These are phyloP conservation scores for Melampsora abietis-canadensis DNA, from an alignment of 1,284 basidiomycete species.

Conservation along the genomic window DNA sequence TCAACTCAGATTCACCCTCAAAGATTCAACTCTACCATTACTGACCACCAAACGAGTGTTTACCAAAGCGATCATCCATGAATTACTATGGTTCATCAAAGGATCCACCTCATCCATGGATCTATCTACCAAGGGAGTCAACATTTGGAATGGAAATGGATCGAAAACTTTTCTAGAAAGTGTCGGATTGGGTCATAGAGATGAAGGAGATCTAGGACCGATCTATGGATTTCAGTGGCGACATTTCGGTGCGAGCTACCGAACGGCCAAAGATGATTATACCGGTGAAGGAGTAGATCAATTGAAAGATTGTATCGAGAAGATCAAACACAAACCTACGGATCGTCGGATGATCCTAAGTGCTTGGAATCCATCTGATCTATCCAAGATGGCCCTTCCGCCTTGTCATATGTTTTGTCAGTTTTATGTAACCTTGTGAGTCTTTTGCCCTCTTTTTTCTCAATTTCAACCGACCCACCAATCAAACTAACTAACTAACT, in stretches of 20 bases:
- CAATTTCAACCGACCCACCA: too few species aligned
- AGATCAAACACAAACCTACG: slow-evolving; percentile 89
- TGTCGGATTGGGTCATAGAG: slow-evolving; percentile 74
- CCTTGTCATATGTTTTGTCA: slow-evolving; percentile 99
- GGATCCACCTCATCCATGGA: slow-evolving; percentile 78
- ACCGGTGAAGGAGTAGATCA: slow-evolving; percentile 89
- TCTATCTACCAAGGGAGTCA: slow-evolving; percentile 77
- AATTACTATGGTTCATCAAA: slow-evolving; percentile 89
- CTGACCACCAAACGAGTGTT: slow-evolving; percentile 95
- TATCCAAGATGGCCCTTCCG: slow-evolving; percentile 88
- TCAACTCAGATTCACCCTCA: slow-evolving; percentile 77
- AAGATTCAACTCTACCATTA: slow-evolving; percentile 71
- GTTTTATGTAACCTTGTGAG: slow-evolving; percentile 88
- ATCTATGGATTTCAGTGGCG: slow-evolving; percentile 99
- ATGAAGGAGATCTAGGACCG: slow-evolving; percentile 89
- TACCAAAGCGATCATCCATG: slow-evolving; percentile 83
- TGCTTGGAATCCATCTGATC: slow-evolving; percentile 96
- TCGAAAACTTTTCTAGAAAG: slow-evolving; percentile 79
- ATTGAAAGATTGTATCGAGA: slow-evolving; percentile 76
- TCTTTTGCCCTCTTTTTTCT: too few species aligned
- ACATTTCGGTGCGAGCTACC: slow-evolving; percentile 90
- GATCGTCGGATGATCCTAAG: slow-evolving; percentile 92
- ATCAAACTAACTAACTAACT: too few species aligned
- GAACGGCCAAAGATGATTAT: slow-evolving; percentile 76
- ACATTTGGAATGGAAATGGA: slow-evolving; percentile 98